phyloP scores from a whole-genome alignment of 176 grass and related monocot genomes.

The Alopecurus myosuroides region DNA sequence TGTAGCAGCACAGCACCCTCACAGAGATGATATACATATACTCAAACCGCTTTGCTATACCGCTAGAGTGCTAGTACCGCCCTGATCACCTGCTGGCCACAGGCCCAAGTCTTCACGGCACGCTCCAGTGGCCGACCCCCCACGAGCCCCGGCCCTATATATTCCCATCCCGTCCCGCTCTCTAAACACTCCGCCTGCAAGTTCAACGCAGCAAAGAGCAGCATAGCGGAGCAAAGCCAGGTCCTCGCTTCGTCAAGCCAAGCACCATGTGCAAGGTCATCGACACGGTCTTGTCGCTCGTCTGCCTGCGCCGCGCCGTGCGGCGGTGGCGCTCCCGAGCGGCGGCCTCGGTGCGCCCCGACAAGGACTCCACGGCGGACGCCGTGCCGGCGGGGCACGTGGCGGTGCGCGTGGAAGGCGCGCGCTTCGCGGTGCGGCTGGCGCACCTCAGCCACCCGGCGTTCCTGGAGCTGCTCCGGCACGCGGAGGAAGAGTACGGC shows the following conservation, averaged over 20 bases:
- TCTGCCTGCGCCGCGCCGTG: constrained; percentile 18
- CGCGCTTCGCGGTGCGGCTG: neutral
- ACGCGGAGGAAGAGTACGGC: constrained; percentile 48
- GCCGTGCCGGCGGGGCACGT: constrained; percentile 41
- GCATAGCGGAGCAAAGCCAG: no score
- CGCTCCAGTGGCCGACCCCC: no score
- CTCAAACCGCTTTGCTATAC: no score
- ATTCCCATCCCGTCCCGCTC: neutral
- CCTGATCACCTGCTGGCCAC: no score
- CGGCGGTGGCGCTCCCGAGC: constrained; percentile 11
- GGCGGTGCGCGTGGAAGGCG: constrained; percentile 22
- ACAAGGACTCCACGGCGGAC: neutral
- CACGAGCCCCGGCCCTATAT: constrained; percentile 19
- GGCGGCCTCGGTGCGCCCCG: neutral
- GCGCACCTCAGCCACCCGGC: constrained; percentile 27
- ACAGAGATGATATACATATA: no score
- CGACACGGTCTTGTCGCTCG: constrained; percentile 22
- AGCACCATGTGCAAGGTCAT: constrained; percentile 38
- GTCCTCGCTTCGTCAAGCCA: neutral
- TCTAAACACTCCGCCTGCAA: no score
- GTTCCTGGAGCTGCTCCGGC: constrained; percentile 31
- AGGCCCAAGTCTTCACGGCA: no score
- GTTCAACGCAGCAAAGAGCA: neutral
- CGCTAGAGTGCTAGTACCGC: no score
- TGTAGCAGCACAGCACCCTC: neutral